Conservation (phyloP, 495 filamentous ascomycete species). For the Neurospora tetrasperma region DNA sequence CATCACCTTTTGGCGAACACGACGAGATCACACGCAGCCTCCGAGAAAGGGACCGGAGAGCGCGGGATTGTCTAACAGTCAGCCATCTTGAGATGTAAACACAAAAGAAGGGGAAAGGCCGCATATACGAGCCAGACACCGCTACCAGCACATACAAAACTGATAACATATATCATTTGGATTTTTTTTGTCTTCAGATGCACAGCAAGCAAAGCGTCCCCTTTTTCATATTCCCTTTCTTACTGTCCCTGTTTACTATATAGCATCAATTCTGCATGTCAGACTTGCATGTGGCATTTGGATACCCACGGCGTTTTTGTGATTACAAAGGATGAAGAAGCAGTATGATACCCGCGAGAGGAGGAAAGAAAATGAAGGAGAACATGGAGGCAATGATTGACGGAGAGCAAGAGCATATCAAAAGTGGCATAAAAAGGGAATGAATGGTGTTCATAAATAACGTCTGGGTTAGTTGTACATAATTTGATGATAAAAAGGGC, state of each 20-base stretch:
- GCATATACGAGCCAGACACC: background rate
- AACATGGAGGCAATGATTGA: too few relatives aligned
- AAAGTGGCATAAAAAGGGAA: too few relatives aligned
- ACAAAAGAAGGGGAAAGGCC: background rate
- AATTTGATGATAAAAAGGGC: too few relatives aligned
- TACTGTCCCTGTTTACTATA: background rate
- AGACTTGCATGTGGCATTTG: background rate
- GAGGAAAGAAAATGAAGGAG: too few relatives aligned
- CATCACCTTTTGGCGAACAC: background rate
- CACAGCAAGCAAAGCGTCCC: background rate
- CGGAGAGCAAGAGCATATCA: too few relatives aligned
- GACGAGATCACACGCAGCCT: too few relatives aligned
- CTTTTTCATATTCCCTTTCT: background rate
- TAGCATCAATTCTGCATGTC: background rate
- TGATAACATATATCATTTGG: background rate
- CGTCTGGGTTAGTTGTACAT: too few relatives aligned
- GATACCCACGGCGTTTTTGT: constrained; percentile 1
- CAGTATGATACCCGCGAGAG: background rate
- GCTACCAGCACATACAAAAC: background rate
- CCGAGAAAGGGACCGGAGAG: too few relatives aligned
- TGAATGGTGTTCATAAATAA: too few relatives aligned
- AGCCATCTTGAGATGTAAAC: background rate
- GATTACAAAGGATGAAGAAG: background rate
- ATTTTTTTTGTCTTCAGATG: background rate
- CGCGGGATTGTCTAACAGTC: background rate